Base-by-base conservation (phyloP, 2,329 filamentous ascomycete genomes). In the Aspergillus chevalieri region DNA sequence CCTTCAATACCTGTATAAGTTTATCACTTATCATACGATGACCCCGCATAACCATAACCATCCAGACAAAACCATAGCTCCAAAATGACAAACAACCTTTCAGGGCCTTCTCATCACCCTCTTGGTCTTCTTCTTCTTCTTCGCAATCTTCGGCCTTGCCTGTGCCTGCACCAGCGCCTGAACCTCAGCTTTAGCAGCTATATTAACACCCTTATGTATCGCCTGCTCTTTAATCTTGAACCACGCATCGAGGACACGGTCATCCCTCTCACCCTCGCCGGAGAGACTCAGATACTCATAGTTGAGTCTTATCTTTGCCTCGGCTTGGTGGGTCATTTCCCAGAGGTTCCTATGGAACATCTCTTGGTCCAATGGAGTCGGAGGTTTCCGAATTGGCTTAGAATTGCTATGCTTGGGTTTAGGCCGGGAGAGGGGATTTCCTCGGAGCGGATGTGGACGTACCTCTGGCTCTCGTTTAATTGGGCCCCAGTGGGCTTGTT, bases 291-390 rank as follows among this genome's bases (percentile, higher is more conserved):
- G 26, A 17, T 44, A 41, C 15, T 51, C 44, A 14, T 53, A 51
- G 26, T 26, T 51, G 43, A 53, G 46, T 3, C 48, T 28, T 8
- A 55, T 30, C 2, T 49, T 48, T 5, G 43, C 14, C 10, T 55
- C 50, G 4, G 49, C 26, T 10, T 44, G 26, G 12, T 34, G 9
- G 2, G 50, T 21, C 43, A 55, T 43, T 6, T 24, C n/a, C 36
- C 51, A 52, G 2, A 55, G 48, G n/a, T 57, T 58, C 2, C 26
- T 39, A 19, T 43, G 33, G 24, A 50, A 24, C 43, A 57, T 57
- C 19, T 53, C 52, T 6, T 53, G 39, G 28, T 58, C 57, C 2
- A 30, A 24, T 2, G 49, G 3, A 3, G 57, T 57, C 9, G 54
- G 52, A 2, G 50, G 50, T 30, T 54, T 58, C 10, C 55, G 43